Base-by-base conservation (phyloP, 805 yeast species). In the Metschnikowia noctiluminum region DNA sequence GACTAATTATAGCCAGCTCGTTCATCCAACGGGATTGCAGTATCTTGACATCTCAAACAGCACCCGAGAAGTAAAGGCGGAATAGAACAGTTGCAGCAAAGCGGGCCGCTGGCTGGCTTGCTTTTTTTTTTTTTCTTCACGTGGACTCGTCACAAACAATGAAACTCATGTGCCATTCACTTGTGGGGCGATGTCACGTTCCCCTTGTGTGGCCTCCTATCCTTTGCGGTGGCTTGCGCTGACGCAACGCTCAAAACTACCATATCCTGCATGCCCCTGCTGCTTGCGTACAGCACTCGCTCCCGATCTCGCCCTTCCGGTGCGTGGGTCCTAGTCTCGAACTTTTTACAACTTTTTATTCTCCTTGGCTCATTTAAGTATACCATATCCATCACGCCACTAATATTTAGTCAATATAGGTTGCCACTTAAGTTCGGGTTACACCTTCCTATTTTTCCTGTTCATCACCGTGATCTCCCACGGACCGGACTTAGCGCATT, bases 231-330 rank as follows among this genome's bases (percentile, higher is more conserved):
- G 39, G 45, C 45, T 46, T 41, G 34, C 39, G 21, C 26, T 27
- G 45, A 31, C 28, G 49, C 39, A n/a, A 26, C 42, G 28, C 42
- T 40, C 36, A 8, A 8, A 31, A 27, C 38, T 26, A n/a, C 42
- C 30, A 14, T n/a, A 26, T 31, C 42, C 35, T 42, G 46, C 46
- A 42, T 28, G 13, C 46, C 46, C 50, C 49, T 41, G 44, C 32
- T 40, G 49, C 38, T 10, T 37, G 28, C 38, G 27, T 12, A 35
- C 49, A 41, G 45, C n/a, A 15, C 43, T 32, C 32, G 26, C 41
- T 40, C 36, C 44, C 49, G 49, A 45, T 45, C 49, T 41, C 49
- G 49, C 45, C 49, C 44, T 45, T 28, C 41, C 49, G 34, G 38
- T 30, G 40, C 37, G 38, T 31, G n/a, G 40, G 26, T 38, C 21